Evolutionary conservation across 805 yeast species (phyloP), one percentile per base, ranked within the genome.

Genomic region (Cyberlindnera samutprakarnensis): DNA sequence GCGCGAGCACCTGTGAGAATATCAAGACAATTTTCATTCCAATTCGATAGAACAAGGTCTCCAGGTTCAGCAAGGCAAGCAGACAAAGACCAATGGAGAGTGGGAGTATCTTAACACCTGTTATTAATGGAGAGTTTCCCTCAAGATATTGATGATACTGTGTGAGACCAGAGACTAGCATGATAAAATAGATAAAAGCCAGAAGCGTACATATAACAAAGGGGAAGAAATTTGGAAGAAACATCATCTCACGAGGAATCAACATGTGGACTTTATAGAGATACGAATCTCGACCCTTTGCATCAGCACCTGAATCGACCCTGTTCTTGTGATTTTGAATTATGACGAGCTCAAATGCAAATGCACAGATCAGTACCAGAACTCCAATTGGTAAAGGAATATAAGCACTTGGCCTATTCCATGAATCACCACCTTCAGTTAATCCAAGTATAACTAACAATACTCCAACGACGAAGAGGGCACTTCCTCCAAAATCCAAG

Each of bases 401-500:
- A 37, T 65, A 66, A 2, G 64, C 61, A 13, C 50, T 44, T 2
- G 72, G 63, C 2, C 52, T 33, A 3, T 49, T 48, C 72, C 73
- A 68, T 1, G 48, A 45, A 6, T 54, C 56, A 16, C 71, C 72
- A 15, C 68, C 70, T 39, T 66, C 64, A 0, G 68, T 65, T 28
- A 68, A 49, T 0, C 70, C 75, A 8, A 62, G 51, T 18, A 66
- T 64, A 3, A 66, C 39, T 23, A 68, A 42, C 3, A 66, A 25
- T 4, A 54, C 39, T 0, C 68, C 69, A 13, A 43, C 30, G 14
- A 67, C 57, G 10, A 64, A 36, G 11, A 57, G 10, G 1, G 48
- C 7, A 0, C 57, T 47, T 9, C 66, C 70, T n/a, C 41, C 35
- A 37, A 47, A 64, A 31, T 68, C 65, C 22, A 67, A 30, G 35